phyloP scores from a whole-genome alignment of 139 green algal species.

The Chlorella sp. region DNA sequence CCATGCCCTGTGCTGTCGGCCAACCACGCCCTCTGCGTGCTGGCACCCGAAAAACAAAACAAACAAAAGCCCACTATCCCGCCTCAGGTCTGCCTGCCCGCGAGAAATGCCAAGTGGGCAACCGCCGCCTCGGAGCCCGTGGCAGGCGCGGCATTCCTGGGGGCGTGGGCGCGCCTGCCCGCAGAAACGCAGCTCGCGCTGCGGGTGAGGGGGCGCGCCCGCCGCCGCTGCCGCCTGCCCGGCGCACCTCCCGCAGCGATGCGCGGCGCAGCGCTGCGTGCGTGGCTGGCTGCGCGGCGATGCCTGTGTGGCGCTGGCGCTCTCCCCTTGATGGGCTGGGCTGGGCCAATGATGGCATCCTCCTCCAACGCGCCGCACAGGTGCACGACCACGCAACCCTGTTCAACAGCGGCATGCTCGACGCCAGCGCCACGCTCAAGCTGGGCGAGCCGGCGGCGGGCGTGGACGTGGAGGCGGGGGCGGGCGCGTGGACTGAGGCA shows the following conservation, averaged over 20 bases:
- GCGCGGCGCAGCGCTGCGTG: too few relatives aligned
- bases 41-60: neutral
- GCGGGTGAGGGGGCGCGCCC: too few relatives aligned
- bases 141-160: too few relatives aligned
- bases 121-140: too few relatives aligned
- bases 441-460: neutral
- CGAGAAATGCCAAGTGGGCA: too few relatives aligned
- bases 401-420: neutral
- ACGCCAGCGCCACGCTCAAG: neutral
- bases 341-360: too few relatives aligned
- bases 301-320: neutral
- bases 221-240: too few relatives aligned
- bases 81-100: too few relatives aligned
- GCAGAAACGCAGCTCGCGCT: too few relatives aligned
- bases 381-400: neutral
- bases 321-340: neutral
- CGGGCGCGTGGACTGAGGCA: neutral
- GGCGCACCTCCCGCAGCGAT: too few relatives aligned
- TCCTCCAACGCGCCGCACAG: neutral
- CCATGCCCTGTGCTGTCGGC: neutral
- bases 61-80: neutral
- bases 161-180: too few relatives aligned
- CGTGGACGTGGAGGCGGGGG: neutral
- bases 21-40: neutral
- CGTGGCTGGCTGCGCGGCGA: neutral